Evolutionary conservation across 1,284 basidiomycete genomes (phyloP).

Genomic region (Naganishia sp.): DNA sequence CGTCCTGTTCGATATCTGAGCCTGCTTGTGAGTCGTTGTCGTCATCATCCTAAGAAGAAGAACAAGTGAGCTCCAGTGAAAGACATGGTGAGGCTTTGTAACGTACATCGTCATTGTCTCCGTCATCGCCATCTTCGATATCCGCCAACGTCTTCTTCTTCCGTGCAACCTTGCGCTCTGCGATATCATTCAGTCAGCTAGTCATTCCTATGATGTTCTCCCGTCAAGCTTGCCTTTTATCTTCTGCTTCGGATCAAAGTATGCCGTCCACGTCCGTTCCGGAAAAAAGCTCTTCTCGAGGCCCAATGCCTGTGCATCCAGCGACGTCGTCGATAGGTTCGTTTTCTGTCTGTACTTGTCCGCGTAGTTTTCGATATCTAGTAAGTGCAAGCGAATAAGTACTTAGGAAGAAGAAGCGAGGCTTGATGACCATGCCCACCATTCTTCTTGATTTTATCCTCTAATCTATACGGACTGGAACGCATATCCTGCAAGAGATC

Average conservation of each 20-base stretch:
- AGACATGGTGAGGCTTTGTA: neutral
- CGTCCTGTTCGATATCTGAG: slow-evolving; percentile 44
- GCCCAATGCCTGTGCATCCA: slow-evolving; percentile 41
- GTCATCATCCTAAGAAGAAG: slow-evolving; percentile 34
- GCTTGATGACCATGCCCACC: slow-evolving; percentile 10
- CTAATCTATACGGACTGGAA: slow-evolving; percentile 32
- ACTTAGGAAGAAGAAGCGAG: neutral
- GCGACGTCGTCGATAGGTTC: slow-evolving; percentile 32
- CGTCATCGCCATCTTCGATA: slow-evolving; percentile 35
- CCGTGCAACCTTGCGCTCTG: slow-evolving; percentile 32
- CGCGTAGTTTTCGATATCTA: slow-evolving; percentile 53
- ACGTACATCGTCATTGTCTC: slow-evolving; percentile 35
- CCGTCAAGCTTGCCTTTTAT: slow-evolving; percentile 19
- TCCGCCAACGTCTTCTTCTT: slow-evolving; percentile 39
- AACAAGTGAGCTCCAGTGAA: neutral
- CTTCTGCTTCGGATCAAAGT: slow-evolving; percentile 44
- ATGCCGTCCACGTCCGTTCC: slow-evolving; percentile 47
- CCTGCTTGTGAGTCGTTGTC: slow-evolving; percentile 36
- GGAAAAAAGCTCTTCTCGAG: slow-evolving; percentile 48
- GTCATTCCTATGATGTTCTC: no score
- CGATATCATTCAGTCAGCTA: neutral
- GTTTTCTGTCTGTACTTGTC: slow-evolving; percentile 40
- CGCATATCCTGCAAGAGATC: slow-evolving; percentile 28
- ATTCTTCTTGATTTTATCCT: slow-evolving; percentile 25
- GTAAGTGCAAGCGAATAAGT: neutral